Evolutionary conservation across 306 rosid species (phyloP).

Genomic region (Cicer chorassanicum): DNA sequence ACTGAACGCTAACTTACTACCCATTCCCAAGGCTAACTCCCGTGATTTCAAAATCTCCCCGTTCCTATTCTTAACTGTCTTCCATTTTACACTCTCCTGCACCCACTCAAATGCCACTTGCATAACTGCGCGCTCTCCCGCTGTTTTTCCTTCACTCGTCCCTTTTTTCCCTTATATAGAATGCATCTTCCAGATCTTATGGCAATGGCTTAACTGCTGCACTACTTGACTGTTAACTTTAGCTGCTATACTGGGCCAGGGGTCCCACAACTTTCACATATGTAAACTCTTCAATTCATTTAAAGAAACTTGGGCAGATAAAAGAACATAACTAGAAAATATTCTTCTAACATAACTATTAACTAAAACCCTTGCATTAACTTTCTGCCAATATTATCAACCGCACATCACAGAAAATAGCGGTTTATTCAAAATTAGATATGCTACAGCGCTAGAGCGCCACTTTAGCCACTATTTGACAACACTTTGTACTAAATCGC

Average conservation of each 20-base stretch:
- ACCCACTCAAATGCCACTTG: neutral
- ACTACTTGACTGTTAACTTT: neutral
- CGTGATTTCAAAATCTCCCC: neutral
- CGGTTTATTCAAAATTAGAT: too few relatives aligned
- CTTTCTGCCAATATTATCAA: neutral
- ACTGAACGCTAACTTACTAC: neutral
- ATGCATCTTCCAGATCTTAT: neutral
- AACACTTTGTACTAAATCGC: too few relatives aligned
- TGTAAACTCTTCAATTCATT: slow-evolving; percentile 14
- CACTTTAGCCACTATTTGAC: too few relatives aligned
- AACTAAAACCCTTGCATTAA: neutral
- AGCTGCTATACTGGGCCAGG: neutral
- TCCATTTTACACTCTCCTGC: neutral
- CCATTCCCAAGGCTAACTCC: neutral
- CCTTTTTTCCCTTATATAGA: neutral
- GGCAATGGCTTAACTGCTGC: neutral
- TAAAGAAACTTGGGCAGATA: slow-evolving; percentile 4
- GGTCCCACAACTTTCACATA: neutral
- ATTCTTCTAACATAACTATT: neutral
- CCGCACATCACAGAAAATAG: too few relatives aligned
- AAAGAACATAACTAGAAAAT: slow-evolving; percentile 34
- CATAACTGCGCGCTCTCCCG: neutral
- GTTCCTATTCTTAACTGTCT: neutral
- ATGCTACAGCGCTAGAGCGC: too few relatives aligned
- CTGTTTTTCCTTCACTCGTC: neutral